phyloP scores from a whole-genome alignment of 495 filamentous ascomycete species.

The Oleoguttula mirabilis region DNA sequence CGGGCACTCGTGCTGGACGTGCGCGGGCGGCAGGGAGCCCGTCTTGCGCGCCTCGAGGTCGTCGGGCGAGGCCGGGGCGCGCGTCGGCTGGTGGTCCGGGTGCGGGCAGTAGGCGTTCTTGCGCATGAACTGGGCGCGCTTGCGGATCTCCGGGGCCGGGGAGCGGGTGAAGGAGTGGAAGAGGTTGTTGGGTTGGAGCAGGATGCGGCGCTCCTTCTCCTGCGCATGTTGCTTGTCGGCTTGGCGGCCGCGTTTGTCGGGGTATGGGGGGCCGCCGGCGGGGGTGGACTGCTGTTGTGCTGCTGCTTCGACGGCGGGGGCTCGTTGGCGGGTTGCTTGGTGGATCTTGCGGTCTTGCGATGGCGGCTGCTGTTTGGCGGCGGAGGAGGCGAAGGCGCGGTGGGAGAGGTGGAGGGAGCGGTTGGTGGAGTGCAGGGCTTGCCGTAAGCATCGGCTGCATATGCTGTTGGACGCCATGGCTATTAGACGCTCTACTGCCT shows the following conservation, averaged over 20 bases:
- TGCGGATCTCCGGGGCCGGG: conserved; percentile 69
- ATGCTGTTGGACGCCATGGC: conserved; percentile 9
- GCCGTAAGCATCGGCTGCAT: conserved; percentile 15
- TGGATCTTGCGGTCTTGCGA: conserved; percentile 4
- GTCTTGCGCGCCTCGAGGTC: conserved; percentile 49
- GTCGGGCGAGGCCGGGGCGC: conserved; percentile 44
- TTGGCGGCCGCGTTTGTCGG: not conserved
- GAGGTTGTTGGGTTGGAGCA: conserved; percentile 69
- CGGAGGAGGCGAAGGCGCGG: conserved; percentile 1
- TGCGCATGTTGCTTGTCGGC: no score
- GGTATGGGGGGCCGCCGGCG: conserved; percentile 4
- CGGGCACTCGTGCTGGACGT: conserved; percentile 86
- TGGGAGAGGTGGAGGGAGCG: not conserved
- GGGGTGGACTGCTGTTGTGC: no score
- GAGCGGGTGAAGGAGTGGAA: conserved; percentile 87
- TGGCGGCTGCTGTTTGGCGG: not conserved
- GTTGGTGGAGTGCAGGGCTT: no score
- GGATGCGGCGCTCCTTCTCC: conserved; percentile 16
- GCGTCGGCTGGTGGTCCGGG: conserved; percentile 61
- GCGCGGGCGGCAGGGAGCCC: conserved; percentile 52
- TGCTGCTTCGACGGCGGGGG: not conserved
- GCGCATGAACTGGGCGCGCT: conserved; percentile 76
- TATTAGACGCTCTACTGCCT: no score
- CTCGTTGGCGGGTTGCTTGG: conserved; percentile 1
- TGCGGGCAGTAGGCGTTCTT: conserved; percentile 88